Conservation (phyloP, 2,329 filamentous ascomycete genomes). For the Zymoseptoria pseudotritici region DNA sequence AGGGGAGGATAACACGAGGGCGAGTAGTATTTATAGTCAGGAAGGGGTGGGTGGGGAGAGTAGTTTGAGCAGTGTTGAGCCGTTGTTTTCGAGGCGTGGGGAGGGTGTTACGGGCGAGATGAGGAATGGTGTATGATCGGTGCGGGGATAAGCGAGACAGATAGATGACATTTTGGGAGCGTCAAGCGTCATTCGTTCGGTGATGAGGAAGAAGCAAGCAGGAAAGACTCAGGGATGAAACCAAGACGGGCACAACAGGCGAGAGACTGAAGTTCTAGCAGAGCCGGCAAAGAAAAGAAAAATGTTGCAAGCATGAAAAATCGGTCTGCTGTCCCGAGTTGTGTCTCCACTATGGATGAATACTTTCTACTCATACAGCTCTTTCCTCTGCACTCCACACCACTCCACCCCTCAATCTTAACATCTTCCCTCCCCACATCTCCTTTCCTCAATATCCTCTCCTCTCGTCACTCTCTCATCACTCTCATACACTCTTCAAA, state of each 20-base stretch:
- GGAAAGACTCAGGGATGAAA: too few species aligned
- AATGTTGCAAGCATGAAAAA: too few species aligned
- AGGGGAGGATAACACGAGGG: neutral
- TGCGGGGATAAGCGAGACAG: too few species aligned
- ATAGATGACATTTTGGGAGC: too few species aligned
- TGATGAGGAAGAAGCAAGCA: too few species aligned
- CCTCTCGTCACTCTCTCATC: neutral
- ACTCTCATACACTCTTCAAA: neutral
- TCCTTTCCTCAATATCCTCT: slow-evolving; percentile 1
- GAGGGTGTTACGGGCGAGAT: neutral
- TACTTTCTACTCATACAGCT: neutral
- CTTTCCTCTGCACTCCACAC: neutral
- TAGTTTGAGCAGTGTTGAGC: neutral
- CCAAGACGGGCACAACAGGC: too few species aligned
- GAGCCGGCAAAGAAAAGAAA: too few species aligned
- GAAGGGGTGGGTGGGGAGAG: neutral
- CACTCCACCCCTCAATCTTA: neutral
- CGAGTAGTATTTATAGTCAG: slow-evolving; percentile 3
- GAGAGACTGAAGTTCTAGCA: too few species aligned
- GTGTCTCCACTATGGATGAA: too few species aligned
- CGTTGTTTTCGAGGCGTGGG: neutral
- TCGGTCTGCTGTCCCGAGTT: too few species aligned
- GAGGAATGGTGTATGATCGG: too few species aligned
- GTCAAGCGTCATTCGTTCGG: too few species aligned
- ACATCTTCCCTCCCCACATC: neutral